A percentile compares a stretch with the other conserved stretches of the same genome.
These are phyloP conservation scores for Dichomitus squalens DNA, from an alignment of 1,284 basidiomycete genomes.

Conservation along the genomic window DNA sequence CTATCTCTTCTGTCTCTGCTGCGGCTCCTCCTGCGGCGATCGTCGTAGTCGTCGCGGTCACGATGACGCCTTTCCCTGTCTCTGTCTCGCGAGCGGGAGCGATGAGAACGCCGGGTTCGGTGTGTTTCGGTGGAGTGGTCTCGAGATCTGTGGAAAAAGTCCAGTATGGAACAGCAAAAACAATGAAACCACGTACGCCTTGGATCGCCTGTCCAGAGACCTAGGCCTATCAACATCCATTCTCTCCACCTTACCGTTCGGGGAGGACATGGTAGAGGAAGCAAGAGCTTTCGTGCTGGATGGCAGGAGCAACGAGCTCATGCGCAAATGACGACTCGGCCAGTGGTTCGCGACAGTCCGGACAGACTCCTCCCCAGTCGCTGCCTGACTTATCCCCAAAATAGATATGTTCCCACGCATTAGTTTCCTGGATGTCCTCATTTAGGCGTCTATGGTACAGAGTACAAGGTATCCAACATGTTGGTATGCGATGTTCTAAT, in stretches of 20 bases:
- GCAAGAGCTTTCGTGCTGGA: not conserved
- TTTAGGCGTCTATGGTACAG: constrained; percentile 1
- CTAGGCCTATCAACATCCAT: constrained; percentile 61
- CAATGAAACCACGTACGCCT: constrained; percentile 52
- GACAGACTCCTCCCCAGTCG: constrained; percentile 12
- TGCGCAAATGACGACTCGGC: not conserved
- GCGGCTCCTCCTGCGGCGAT: constrained; percentile 44
- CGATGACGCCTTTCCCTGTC: constrained; percentile 48
- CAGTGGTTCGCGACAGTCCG: constrained; percentile 4
- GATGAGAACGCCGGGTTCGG: constrained; percentile 68
- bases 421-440: not conserved
- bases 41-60: constrained; percentile 37
- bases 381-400: not conserved
- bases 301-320: not conserved
- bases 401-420: not conserved
- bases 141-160: constrained; percentile 49
- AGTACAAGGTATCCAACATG: constrained; percentile 4
- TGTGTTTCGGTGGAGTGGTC: constrained; percentile 75
- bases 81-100: constrained; percentile 55
- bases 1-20: constrained; percentile 53
- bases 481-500: not conserved
- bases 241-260: constrained; percentile 59
- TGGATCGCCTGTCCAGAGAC: constrained; percentile 55
- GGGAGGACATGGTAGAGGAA: constrained; percentile 38
- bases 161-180: constrained; percentile 13